Evolutionary conservation across 75 land plant species (phyloP).

Genomic region (Cunninghamia lanceolata): DNA sequence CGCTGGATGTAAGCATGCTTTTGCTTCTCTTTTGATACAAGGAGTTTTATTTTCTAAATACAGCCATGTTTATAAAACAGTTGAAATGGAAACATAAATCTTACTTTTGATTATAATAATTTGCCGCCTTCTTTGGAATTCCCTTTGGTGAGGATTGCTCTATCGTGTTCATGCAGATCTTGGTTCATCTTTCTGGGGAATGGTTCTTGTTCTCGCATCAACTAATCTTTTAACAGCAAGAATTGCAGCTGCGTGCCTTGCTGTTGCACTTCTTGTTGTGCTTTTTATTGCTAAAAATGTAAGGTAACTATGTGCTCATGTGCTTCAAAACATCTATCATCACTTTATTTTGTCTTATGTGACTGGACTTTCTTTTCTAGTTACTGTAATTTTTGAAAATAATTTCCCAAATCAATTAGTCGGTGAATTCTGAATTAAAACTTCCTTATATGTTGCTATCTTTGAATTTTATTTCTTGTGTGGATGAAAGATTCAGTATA

Average conservation of each 20-base stretch:
- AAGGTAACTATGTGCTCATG: conserved; percentile 23
- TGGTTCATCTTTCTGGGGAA: conserved; percentile 99
- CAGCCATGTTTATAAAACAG: background rate
- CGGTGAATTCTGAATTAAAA: background rate
- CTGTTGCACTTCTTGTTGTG: conserved; percentile 69
- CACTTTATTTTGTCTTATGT: background rate
- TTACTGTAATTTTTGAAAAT: background rate
- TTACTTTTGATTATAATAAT: background rate
- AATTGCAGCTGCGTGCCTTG: conserved; percentile 89
- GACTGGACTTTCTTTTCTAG: background rate
- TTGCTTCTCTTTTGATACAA: background rate
- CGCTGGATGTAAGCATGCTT: conserved; percentile 72
- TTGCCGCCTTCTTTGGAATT: background rate
- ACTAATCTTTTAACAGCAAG: conserved; percentile 74
- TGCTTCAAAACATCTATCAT: background rate
- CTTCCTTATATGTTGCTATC: background rate
- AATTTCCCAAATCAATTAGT: background rate
- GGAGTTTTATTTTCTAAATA: background rate
- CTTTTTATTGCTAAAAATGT: conserved; percentile 95
- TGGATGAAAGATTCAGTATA: background rate
- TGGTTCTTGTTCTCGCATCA: conserved; percentile 85
- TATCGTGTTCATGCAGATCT: conserved; percentile 59
- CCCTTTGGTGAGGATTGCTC: background rate
- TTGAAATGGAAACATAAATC: background rate
- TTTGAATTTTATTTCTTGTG: background rate